Conservation (phyloP, 176 grass and related monocot genomes). For the Lolium multiflorum region DNA sequence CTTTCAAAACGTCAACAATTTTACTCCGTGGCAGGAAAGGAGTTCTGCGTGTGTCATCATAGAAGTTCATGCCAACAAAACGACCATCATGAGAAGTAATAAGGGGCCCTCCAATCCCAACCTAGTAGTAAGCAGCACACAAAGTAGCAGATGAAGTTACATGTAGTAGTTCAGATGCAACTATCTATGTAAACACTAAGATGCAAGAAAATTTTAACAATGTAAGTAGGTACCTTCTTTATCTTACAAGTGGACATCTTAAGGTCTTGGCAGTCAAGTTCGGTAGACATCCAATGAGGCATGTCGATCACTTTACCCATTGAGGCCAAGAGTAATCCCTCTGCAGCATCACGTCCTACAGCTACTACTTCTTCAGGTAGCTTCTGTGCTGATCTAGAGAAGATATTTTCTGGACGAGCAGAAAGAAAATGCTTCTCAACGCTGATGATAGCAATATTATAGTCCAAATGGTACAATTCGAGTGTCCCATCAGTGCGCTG, state of each 20-base stretch:
- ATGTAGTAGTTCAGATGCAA: background rate
- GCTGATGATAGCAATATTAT: constrained; percentile 42
- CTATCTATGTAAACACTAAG: background rate
- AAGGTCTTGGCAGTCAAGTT: constrained; percentile 36
- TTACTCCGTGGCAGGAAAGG: constrained; percentile 6
- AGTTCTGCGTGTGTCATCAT: constrained; percentile 9
- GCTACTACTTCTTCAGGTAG: constrained; percentile 14
- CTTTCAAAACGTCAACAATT: background rate
- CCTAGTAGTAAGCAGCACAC: background rate
- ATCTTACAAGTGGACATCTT: constrained; percentile 37
- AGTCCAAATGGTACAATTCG: constrained; percentile 22
- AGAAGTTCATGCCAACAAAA: constrained; percentile 40
- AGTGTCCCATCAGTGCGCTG: constrained; percentile 14
- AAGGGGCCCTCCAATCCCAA: constrained; percentile 33
- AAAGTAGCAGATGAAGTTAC: background rate
- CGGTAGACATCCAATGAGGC: background rate
- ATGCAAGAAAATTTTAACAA: background rate
- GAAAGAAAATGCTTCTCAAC: background rate
- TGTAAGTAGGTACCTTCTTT: constrained; percentile 8
- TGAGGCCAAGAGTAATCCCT: constrained; percentile 31
- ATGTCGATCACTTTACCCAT: constrained; percentile 21
- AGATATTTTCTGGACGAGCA: background rate
- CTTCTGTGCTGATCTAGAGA: background rate
- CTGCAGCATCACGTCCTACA: background rate
- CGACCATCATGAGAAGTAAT: constrained; percentile 14